These are phyloP conservation scores for Zizania latifolia DNA, from an alignment of 176 grass and related monocot species.

Conservation along the genomic window DNA sequence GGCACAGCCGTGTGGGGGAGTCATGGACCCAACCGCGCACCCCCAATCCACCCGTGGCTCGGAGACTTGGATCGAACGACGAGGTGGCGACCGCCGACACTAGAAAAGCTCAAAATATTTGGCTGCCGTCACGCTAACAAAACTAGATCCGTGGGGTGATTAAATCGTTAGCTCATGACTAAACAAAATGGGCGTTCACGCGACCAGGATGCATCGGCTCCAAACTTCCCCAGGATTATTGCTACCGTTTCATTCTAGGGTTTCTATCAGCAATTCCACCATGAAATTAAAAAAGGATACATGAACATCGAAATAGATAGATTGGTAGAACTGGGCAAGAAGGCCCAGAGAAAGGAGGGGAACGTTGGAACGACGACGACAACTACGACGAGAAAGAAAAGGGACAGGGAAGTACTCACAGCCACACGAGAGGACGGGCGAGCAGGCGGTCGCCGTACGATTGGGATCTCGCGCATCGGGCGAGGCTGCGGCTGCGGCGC, in stretches of 20 bases:
- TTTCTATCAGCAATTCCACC: no score
- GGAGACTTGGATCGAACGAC: not conserved
- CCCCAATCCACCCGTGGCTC: not conserved
- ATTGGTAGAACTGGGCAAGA: no score
- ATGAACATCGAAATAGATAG: no score
- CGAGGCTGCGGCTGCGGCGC: slow-evolving; percentile 8
- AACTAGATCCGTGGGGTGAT: not conserved
- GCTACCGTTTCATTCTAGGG: no score
- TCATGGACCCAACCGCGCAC: not conserved
- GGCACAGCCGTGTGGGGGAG: not conserved
- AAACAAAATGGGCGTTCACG: not conserved
- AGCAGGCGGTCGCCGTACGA: not conserved
- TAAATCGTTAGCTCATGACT: not conserved
- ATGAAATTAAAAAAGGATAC: no score
- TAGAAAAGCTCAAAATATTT: not conserved
- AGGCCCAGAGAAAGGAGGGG: no score
- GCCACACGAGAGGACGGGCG: slow-evolving; percentile 14
- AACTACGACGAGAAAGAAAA: not conserved
- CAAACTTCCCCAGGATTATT: no score
- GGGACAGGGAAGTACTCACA: not conserved
- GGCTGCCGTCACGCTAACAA: not conserved
- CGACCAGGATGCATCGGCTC: not conserved
- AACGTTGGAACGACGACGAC: not conserved
- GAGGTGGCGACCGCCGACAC: not conserved
- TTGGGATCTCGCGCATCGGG: not conserved